These are phyloP conservation scores for Aspergillus sp. DNA, from an alignment of 2,329 filamentous ascomycete species.

Conservation along the genomic window DNA sequence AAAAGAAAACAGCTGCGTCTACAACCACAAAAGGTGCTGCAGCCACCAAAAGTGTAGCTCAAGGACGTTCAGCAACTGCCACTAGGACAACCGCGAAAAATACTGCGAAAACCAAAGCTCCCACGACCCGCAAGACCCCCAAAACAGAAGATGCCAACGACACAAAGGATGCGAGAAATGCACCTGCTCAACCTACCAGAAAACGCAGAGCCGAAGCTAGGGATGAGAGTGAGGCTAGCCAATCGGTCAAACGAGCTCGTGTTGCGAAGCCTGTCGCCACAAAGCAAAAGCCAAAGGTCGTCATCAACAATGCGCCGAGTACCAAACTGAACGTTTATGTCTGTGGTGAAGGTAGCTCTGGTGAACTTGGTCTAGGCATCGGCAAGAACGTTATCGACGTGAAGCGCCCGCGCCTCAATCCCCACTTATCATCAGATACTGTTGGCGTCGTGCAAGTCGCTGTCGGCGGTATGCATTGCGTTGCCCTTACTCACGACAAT, in stretches of 20 bases:
- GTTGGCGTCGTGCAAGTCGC: conserved; percentile 73
- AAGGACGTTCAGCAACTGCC: conserved; percentile 8
- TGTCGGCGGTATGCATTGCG: conserved; percentile 78
- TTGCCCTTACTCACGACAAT: conserved; percentile 76
- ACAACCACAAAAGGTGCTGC: conserved; percentile 19
- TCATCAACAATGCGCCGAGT: conserved; percentile 64
- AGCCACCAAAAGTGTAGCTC: conserved; percentile 23
- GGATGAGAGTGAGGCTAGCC: conserved; percentile 26
- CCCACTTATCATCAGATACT: conserved; percentile 54
- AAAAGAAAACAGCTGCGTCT: conserved; percentile 19
- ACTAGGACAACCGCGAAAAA: conserved; percentile 25
- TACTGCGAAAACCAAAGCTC: conserved; percentile 15
- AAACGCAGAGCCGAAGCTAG: conserved; percentile 37
- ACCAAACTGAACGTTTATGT: conserved; percentile 68
- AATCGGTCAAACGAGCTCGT: conserved; percentile 32
- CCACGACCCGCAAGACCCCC: conserved; percentile 23
- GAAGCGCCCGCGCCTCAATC: conserved; percentile 71
- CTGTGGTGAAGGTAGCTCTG: conserved; percentile 76
- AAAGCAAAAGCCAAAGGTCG: conserved; percentile 34
- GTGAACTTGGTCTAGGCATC: conserved; percentile 75
- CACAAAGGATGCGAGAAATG: conserved; percentile 17
- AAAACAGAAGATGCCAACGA: conserved; percentile 22
- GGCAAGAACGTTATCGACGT: conserved; percentile 68
- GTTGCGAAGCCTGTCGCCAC: conserved; percentile 28
- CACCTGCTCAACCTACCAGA: conserved; percentile 22